Base-by-base conservation (phyloP, 2,329 filamentous ascomycete genomes). In the Hypoxylon sp. region DNA sequence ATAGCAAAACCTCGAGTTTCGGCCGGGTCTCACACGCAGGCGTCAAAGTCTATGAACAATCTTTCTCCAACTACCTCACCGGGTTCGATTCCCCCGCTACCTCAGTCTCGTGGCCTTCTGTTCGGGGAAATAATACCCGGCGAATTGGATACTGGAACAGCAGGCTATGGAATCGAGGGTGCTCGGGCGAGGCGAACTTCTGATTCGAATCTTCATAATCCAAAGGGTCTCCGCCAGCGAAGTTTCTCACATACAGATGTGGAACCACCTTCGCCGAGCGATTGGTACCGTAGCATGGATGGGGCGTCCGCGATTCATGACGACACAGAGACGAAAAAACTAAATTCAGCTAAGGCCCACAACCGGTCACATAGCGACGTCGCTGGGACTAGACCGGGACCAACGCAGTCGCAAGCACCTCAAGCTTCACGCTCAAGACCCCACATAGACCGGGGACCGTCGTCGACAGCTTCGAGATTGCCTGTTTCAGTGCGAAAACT, bases 111-210 rank as follows among this genome's bases (percentile, higher is more conserved):
- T 59, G 85, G 85, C 68, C 87, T 92, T 37, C 81, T 94, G 19
- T 95, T 95, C 81, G 92, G 92, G 39, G 93, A 94, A 79, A 86
- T 94, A 72, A 81, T 89, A 29, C 85, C 88, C n/a, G 83, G 88
- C 39, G 84, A 88, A 72, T 84, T 83, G 73, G 83, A 87, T 71
- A 76, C 83, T 26, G 79, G 83, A 19, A 81, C 85, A 53, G 81
- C 84, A 56, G 89, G 88, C 4, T 89, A 88, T 80, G 90, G 90
- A 56, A 91, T 92, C 70, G 82, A 86, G 66, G 78, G 80, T 35
- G 75, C 82, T 54, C 81, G 85, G 55, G 83, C 84, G 66, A 84
- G 91, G 70, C 86, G 91, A 78, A 90, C 90, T 22, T 93, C 92
- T 47, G 92, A 94, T 75, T 90, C 92, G n/a, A 89, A 86, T 76